Base-by-base conservation (phyloP, 805 yeast species). In the Candida loeiensis region DNA sequence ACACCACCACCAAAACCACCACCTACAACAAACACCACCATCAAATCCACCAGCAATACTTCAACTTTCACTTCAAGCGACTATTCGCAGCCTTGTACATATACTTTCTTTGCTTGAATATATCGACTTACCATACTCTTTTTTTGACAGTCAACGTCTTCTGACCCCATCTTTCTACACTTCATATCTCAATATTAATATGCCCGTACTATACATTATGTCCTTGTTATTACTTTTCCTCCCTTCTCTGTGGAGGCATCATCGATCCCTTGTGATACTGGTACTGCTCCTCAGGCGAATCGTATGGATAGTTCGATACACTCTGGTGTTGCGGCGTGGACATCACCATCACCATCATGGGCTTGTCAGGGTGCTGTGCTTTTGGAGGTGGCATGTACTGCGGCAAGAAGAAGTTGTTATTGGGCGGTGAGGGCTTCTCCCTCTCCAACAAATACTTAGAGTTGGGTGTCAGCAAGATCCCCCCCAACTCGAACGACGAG, bases 311-410 rank as follows among this genome's bases (percentile, higher is more conserved):
- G 40, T 54, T 50, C 13, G 54, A 37, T 4, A 61, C 46, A 38
- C 51, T 53, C 24, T 58, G 65, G 44, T 64, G 71, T 40, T 64
- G 70, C 3, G 74, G 74, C 4, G 74, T 68, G 37, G 72, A 66
- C 70, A 68, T 64, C 58, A 62, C 54, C 66, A 63, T 64, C 64
- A 59, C 55, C 40, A 37, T 37, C 36, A 34, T 34, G 25, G 34
- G 40, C 24, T 31, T 37, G 25, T 31, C 35, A 12, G 39, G 15
- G n/a, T 18, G 34, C 14, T 18, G 15, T 21, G 38, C 28, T 66
- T 64, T 63, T 6, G 45, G 47, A 14, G 45, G 50, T 21, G 36
- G 42, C 29, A 37, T 34, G 38, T 44, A 51, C 32, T 38, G 41
- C 37, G 20, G 41, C 20, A 38, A 35, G 17, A 38, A 38, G 18